phyloP scores from a whole-genome alignment of 148 eudicot species.

The Silene latifolia region DNA sequence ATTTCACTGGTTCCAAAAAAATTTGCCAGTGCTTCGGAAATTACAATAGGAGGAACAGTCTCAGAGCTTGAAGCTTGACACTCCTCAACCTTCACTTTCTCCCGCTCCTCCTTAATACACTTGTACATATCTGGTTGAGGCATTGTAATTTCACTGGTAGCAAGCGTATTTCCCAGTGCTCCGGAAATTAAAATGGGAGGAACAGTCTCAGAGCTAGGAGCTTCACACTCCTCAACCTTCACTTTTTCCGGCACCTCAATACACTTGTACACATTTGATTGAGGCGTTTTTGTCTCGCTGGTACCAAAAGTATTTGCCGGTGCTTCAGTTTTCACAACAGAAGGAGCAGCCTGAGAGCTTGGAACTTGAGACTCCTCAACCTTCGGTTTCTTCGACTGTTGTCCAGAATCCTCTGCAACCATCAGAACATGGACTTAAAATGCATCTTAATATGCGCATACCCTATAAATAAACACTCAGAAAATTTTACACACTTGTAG shows the following conservation, averaged over 20 bases:
- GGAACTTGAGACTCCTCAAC: constrained; percentile 31
- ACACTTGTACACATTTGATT: too few relatives aligned
- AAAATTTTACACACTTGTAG: constrained; percentile 26
- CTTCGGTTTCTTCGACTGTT: constrained; percentile 37
- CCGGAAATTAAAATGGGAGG: constrained; percentile 34
- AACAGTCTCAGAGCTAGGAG: constrained; percentile 28
- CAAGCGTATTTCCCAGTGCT: constrained; percentile 33
- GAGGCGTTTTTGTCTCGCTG: too few relatives aligned
- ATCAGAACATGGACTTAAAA: constrained; percentile 13
- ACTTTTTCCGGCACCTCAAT: constrained; percentile 26
- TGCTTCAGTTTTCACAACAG: background rate
- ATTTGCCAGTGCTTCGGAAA: constrained; percentile 46
- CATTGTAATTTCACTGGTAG: constrained; percentile 35
- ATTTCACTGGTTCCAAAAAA: constrained; percentile 36
- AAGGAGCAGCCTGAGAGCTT: constrained; percentile 23
- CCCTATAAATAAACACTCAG: background rate
- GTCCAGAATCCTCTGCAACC: constrained; percentile 32
- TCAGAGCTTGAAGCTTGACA: constrained; percentile 31
- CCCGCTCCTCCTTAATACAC: constrained; percentile 8
- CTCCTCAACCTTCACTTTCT: constrained; percentile 36
- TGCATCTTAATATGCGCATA: constrained; percentile 4
- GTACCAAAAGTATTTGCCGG: background rate
- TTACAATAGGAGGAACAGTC: constrained; percentile 26
- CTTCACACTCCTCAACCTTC: constrained; percentile 34
- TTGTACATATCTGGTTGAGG: constrained; percentile 13